Evolutionary conservation across 1,284 basidiomycete genomes (phyloP).

Genomic region (Cryptococcus depauperatus): DNA sequence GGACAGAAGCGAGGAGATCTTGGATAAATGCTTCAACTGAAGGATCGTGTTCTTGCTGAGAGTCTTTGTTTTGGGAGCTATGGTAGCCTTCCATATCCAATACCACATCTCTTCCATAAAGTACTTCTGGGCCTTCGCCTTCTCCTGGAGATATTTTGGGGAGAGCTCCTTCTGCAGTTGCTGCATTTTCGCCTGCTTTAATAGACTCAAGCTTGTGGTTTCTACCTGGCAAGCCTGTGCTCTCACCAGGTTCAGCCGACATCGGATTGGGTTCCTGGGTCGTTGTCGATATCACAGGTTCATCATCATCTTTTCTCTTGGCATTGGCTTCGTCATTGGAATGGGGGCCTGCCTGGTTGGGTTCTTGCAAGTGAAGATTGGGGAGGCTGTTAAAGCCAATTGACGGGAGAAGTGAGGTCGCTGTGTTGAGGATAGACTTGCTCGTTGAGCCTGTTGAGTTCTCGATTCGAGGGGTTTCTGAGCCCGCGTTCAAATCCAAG

Average conservation of each 20-base stretch:
- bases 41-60: constrained; percentile 7
- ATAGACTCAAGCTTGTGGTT: constrained; percentile 18
- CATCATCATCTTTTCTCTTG: constrained; percentile 2
- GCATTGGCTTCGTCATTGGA: constrained; percentile 8
- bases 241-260: constrained; percentile 22
- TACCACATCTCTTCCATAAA: constrained; percentile 55
- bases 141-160: constrained; percentile 48
- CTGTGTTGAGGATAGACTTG: neutral
- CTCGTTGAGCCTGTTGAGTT: neutral
- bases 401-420: constrained; percentile 14
- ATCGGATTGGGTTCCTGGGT: constrained; percentile 35
- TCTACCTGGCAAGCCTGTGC: constrained; percentile 17
- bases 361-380: constrained; percentile 8
- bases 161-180: constrained; percentile 50
- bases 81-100: constrained; percentile 49
- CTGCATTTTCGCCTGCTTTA: neutral
- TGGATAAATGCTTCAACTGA: constrained; percentile 22
- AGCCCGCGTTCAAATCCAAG: constrained; percentile 39
- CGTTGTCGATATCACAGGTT: constrained; percentile 9
- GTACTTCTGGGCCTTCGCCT: constrained; percentile 56
- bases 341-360: neutral
- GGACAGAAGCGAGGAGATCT: constrained; percentile 23
- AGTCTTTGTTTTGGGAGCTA: constrained; percentile 9
- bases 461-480: neutral
- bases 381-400: constrained; percentile 7